These are phyloP conservation scores for Aureobasidium sp. DNA, from an alignment of 2,329 filamentous ascomycete genomes.

Conservation along the genomic window DNA sequence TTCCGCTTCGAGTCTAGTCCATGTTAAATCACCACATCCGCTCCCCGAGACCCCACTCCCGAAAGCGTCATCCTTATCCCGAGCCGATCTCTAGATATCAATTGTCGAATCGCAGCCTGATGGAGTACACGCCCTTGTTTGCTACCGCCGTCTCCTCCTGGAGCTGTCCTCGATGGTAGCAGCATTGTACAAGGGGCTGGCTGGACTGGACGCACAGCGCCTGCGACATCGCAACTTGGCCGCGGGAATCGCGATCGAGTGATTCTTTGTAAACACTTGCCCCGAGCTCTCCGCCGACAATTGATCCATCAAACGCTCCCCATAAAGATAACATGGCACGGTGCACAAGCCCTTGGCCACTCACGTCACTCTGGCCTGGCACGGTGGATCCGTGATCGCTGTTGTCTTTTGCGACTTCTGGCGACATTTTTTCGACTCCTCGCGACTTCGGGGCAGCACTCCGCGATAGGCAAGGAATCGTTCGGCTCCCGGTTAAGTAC, in stretches of 20 bases:
- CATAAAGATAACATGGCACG: slow-evolving; percentile 6
- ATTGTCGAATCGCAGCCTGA: background rate
- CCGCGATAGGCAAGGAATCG: slow-evolving; percentile 1
- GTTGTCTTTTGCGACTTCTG: background rate
- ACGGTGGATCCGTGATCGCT: slow-evolving; percentile 1
- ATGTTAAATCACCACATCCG: slow-evolving; percentile 1
- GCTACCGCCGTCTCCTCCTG: background rate
- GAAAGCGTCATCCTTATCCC: slow-evolving; percentile 11
- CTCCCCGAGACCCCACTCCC: slow-evolving; percentile 11
- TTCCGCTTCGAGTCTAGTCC: background rate
- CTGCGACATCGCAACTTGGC: background rate
- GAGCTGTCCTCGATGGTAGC: background rate
- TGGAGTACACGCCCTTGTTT: background rate
- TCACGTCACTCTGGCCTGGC: slow-evolving; percentile 3
- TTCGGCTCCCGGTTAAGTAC: slow-evolving; percentile 1
- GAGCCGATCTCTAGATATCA: slow-evolving; percentile 10
- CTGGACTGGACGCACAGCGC: background rate
- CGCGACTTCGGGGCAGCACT: background rate
- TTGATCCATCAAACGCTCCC: slow-evolving; percentile 13
- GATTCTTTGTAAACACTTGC: slow-evolving; percentile 11
- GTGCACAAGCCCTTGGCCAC: background rate
- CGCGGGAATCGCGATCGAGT: slow-evolving; percentile 3
- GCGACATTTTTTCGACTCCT: background rate
- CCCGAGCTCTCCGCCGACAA: slow-evolving; percentile 11
- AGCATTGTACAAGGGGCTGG: background rate